Base-by-base conservation (phyloP, 768 basidiomycete species). In the Amanita polypyramis region DNA sequence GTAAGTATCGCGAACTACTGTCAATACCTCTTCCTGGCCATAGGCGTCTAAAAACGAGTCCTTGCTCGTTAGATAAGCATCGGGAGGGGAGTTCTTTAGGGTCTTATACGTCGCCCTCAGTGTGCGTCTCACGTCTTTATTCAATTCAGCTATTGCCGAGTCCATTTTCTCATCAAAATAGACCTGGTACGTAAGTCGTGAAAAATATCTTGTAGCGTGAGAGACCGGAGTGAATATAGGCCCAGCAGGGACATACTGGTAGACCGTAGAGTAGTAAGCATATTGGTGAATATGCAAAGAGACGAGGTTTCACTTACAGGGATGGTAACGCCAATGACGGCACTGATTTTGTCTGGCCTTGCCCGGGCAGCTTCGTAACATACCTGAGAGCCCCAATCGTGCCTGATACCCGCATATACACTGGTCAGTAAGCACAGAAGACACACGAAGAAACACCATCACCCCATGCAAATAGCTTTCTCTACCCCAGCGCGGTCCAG, bases 301-400 rank as follows among this genome's bases (percentile, higher is more conserved):
- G 32, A 34, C n/a, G 29, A 23, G 39, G 38, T 44, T 15, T 23
- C 27, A 50, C 73, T 51, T 56, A 85, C 83, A 1, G 85, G 85
- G 43, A 84, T 65, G 2, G 73, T 73, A 20, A 67, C 64, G 7
- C 79, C 82, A 11, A 82, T 60, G 12, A 85, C 74, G 2, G 66
- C 81, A 0, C 60, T 63, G 56, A 85, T 75, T 2, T 79, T 59
- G 53, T 86, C 84, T 0, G 84, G 85, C 14, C 82, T 67, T 64
- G 73, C 69, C 12, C 84, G 73, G 1, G 79, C 82, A 9, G 80
- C 77, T 59, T 86, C 81, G 54, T 79, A 82, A 52, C 85, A 85
- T 2, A 77, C 50, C 45, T 74, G 69, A 1, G 81, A 66, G 33
- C 85, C 85, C 85, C 85, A 88, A 52, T 88, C 85, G 55, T 88